Evolutionary conservation across 2,329 filamentous ascomycete genomes (phyloP).

Genomic region (Beauveria asiatica): DNA sequence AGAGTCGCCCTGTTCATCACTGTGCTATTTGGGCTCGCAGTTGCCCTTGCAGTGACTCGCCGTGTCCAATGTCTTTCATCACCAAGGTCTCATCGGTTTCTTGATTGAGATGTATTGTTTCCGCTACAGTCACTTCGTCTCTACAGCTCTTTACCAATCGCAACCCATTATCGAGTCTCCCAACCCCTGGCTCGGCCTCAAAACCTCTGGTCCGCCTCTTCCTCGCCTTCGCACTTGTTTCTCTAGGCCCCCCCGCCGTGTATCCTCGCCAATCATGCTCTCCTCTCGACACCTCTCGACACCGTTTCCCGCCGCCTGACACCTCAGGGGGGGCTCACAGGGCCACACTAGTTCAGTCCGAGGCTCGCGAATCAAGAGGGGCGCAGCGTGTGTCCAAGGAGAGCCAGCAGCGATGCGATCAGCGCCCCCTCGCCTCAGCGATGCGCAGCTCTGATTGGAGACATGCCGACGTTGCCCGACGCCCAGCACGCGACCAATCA

Average conservation of each 20-base stretch:
- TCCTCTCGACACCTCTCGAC: too few species aligned
- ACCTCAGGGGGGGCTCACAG: neutral
- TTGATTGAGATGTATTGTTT: neutral
- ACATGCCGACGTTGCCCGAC: neutral
- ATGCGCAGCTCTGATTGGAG: neutral
- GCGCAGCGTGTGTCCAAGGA: too few species aligned
- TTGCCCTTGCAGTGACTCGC: neutral
- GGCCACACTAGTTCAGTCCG: too few species aligned
- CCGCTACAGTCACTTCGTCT: too few species aligned
- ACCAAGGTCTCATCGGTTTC: neutral
- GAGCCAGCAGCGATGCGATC: neutral
- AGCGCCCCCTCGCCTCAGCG: neutral
- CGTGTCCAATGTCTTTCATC: neutral
- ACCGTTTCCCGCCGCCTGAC: neutral
- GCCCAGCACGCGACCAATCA: neutral
- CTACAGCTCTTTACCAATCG: neutral
- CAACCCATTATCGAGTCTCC: neutral
- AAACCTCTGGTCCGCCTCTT: neutral
- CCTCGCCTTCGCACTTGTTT: neutral
- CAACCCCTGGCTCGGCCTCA: too few species aligned
- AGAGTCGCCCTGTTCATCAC: neutral
- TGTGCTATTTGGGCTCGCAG: neutral
- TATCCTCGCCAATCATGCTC: neutral
- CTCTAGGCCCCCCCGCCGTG: neutral
- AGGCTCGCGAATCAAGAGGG: too few species aligned